phyloP scores from a whole-genome alignment of 108 stramenopile genomes.

The Fistulifera pelliculosa region DNA sequence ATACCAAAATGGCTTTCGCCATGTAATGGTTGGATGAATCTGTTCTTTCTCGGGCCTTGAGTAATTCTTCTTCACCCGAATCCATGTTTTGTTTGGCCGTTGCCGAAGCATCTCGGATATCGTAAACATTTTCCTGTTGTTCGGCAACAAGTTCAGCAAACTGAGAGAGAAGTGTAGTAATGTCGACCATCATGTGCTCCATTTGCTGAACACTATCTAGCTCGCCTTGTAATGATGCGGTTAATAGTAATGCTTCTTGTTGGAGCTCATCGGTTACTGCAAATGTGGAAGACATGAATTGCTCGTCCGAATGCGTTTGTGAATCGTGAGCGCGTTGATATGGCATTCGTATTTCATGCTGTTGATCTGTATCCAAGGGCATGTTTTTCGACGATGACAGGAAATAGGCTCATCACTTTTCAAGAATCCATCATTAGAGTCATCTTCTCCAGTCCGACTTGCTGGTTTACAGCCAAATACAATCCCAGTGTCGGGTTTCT shows the following conservation, averaged over 20 bases:
- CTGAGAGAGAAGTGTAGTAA: conserved; percentile 66
- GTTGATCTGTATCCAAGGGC: too few species aligned
- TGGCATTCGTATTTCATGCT: too few species aligned
- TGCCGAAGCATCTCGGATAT: conserved; percentile 56
- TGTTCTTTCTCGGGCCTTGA: conserved; percentile 61
- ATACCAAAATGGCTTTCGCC: conserved; percentile 56
- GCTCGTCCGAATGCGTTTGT: too few species aligned
- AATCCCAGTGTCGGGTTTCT: neutral
- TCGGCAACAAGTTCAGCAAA: conserved; percentile 70
- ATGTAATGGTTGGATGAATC: conserved; percentile 65
- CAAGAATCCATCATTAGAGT: neutral
- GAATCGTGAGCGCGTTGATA: too few species aligned
- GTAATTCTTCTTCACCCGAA: conserved; percentile 70
- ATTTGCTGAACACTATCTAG: conserved; percentile 73
- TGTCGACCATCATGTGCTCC: conserved; percentile 72
- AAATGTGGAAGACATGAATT: too few species aligned
- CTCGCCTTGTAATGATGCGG: conserved; percentile 49
- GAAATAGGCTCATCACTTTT: neutral
- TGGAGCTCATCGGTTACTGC: conserved; percentile 33
- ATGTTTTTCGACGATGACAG: too few species aligned
- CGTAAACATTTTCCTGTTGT: conserved; percentile 66
- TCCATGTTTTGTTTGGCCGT: conserved; percentile 68
- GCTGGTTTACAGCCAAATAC: neutral
- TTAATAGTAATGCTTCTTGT: conserved; percentile 49
- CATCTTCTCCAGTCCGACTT: neutral